Evolutionary conservation across 164 flowering plant species (phyloP).

Genomic region (Vitis riparia): DNA sequence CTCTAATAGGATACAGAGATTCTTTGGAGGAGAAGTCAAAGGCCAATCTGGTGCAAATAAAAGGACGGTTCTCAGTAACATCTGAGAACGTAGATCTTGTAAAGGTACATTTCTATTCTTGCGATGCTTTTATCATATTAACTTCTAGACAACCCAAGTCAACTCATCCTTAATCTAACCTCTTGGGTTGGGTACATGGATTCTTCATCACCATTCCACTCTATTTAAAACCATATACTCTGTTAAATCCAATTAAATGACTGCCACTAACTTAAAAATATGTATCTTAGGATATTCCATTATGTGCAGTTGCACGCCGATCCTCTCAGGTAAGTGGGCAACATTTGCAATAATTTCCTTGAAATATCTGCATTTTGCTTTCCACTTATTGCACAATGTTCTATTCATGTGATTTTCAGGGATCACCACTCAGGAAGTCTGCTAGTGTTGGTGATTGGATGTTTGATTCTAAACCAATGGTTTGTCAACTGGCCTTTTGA

Average conservation of each 20-base stretch:
- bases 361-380: not conserved
- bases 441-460: constrained; percentile 97
- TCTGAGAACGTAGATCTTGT: constrained; percentile 89
- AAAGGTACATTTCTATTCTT: constrained; percentile 54
- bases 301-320: constrained; percentile 62
- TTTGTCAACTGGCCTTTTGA: constrained; percentile 26
- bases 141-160: too few relatives aligned
- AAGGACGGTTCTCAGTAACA: constrained; percentile 97
- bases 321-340: constrained; percentile 58
- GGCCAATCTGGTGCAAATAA: constrained; percentile 86
- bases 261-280: constrained; percentile 34
- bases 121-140: constrained; percentile 1
- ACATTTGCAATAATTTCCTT: constrained; percentile 5
- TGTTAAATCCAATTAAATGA: not conserved
- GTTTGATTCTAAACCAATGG: constrained; percentile 68
- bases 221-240: too few relatives aligned
- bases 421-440: constrained; percentile 88
- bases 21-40: constrained; percentile 89
- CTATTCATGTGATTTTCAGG: constrained; percentile 42
- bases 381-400: constrained; percentile 17
- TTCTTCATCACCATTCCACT: too few relatives aligned
- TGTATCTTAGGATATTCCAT: constrained; percentile 67
- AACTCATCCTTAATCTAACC: too few relatives aligned
- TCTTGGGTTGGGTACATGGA: too few relatives aligned
- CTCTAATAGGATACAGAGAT: constrained; percentile 68